phyloP scores from a whole-genome alignment of 2,329 filamentous ascomycete species.

The Colletotrichum noveboracense region DNA sequence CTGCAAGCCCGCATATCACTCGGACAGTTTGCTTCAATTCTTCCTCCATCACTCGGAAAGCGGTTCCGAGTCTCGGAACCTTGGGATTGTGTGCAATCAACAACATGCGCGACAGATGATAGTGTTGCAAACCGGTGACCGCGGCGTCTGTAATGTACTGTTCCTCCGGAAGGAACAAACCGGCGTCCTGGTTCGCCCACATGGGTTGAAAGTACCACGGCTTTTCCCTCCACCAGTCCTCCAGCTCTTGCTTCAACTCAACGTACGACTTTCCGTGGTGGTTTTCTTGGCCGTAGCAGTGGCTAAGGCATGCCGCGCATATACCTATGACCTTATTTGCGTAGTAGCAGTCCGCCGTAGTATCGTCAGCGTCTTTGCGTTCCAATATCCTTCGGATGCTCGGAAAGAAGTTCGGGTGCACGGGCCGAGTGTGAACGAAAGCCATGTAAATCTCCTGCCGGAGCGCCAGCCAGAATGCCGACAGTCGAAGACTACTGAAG shows the following conservation, averaged over 20 bases:
- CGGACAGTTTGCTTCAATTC: constrained; percentile 32
- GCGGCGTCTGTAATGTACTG: constrained; percentile 32
- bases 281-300: constrained; percentile 32
- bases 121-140: constrained; percentile 31
- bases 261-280: constrained; percentile 27
- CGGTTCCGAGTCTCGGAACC: constrained; percentile 28
- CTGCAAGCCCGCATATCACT: constrained; percentile 32
- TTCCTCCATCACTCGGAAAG: constrained; percentile 28
- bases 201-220: constrained; percentile 30
- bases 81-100: constrained; percentile 32
- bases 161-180: constrained; percentile 24
- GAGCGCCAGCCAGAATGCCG: constrained; percentile 33
- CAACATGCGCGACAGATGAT: constrained; percentile 30
- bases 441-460: constrained; percentile 35
- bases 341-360: constrained; percentile 23
- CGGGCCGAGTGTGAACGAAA: constrained; percentile 31
- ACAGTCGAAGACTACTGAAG: constrained; percentile 31
- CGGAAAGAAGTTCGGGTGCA: constrained; percentile 29
- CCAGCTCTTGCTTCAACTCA: constrained; percentile 26
- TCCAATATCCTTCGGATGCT: constrained; percentile 25
- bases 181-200: constrained; percentile 14
- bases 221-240: constrained; percentile 31
- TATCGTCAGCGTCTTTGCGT: constrained; percentile 12
- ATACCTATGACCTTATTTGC: constrained; percentile 31
- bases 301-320: constrained; percentile 31